Conservation (phyloP, 2,329 filamentous ascomycete genomes). For the Teratosphaeriaceae sp. region DNA sequence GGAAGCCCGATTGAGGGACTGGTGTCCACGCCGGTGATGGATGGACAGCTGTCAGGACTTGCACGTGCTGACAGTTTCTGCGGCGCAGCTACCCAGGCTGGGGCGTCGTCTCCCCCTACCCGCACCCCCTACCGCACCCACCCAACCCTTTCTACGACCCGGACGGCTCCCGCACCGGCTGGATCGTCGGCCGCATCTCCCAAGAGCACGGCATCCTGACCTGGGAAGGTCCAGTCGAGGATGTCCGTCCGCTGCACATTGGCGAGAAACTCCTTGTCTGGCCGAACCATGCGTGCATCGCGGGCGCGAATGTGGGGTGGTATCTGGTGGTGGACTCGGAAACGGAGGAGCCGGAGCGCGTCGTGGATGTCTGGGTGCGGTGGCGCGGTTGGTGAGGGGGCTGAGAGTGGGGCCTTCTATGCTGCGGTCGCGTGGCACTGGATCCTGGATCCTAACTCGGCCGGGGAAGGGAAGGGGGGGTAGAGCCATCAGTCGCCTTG, state of each 20-base stretch:
- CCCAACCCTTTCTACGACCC: too few relatives aligned
- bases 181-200: constrained; percentile 65
- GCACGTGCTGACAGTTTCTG: not conserved
- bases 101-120: constrained; percentile 61
- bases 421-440: too few relatives aligned
- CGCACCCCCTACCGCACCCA: constrained; percentile 22
- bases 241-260: constrained; percentile 45
- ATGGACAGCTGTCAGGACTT: not conserved
- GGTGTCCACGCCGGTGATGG: too few relatives aligned
- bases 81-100: constrained; percentile 55
- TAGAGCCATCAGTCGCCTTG: too few relatives aligned
- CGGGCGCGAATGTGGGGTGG: constrained; percentile 63
- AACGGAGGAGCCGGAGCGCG: constrained; percentile 51
- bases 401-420: too few relatives aligned
- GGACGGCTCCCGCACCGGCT: constrained; percentile 41
- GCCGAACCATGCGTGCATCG: constrained; percentile 77
- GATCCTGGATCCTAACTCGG: too few relatives aligned
- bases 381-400: constrained; percentile 63
- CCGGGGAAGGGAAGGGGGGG: too few relatives aligned
- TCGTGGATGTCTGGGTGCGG: constrained; percentile 66
- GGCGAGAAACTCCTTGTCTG: constrained; percentile 65
- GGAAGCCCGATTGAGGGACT: too few relatives aligned
- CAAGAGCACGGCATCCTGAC: constrained; percentile 72
- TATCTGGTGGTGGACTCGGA: constrained; percentile 67
- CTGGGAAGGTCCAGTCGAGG: constrained; percentile 45